Evolutionary conservation across 2,329 filamentous ascomycete genomes (phyloP).

Genomic region (Pestalotiopsis sp.): DNA sequence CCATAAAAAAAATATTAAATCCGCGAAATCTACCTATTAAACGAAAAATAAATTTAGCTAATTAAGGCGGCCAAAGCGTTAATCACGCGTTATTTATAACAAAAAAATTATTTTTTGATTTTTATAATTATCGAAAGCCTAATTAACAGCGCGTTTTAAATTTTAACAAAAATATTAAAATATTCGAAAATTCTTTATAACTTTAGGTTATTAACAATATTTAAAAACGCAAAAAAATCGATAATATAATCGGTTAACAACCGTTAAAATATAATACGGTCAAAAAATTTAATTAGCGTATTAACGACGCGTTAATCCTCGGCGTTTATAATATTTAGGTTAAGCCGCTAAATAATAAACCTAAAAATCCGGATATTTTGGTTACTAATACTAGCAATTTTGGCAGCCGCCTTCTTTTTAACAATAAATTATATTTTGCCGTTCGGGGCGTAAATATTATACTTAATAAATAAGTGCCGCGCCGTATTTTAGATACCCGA

Average conservation of each 20-base stretch:
- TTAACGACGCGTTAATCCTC: neutral
- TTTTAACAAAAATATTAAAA: neutral
- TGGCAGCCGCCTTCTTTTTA: neutral
- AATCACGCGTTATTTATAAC: neutral
- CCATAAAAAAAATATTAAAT: constrained; percentile 20
- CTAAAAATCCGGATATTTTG: neutral
- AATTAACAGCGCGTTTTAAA: neutral
- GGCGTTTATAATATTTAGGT: neutral
- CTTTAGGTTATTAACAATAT: neutral
- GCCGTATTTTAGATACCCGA: neutral
- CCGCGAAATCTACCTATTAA: constrained; percentile 17
- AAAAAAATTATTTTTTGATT: neutral
- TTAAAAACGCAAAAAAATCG: neutral
- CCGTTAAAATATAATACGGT: neutral
- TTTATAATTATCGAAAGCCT: neutral
- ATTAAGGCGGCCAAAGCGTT: neutral
- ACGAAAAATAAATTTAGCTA: constrained; percentile 17
- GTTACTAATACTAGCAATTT: neutral
- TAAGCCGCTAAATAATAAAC: neutral
- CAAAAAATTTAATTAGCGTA: neutral
- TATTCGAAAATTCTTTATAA: constrained; percentile 1
- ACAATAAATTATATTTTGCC: neutral
- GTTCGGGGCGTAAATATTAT: neutral
- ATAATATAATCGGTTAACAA: neutral
- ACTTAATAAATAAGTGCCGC: neutral